Evolutionary conservation across 148 eudicot genomes (phyloP).

Genomic region (Rhododendron henanense): DNA sequence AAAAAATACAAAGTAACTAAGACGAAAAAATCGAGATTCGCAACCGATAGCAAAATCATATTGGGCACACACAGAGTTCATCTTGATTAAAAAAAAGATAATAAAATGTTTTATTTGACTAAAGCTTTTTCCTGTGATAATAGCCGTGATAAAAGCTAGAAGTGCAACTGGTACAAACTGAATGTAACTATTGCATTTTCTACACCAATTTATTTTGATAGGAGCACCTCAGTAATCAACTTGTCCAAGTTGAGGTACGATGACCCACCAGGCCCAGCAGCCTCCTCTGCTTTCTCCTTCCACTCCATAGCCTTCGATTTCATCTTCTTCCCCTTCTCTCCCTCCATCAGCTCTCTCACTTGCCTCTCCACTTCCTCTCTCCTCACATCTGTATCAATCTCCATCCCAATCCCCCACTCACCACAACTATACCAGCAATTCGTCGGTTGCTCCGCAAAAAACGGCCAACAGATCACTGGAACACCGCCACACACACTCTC

Average conservation of each 20-base stretch:
- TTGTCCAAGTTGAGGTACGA: not conserved
- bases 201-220: not conserved
- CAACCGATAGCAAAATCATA: too few relatives aligned
- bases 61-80: too few relatives aligned
- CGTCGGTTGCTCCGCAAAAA: not conserved
- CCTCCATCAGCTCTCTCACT: slow-evolving; percentile 56
- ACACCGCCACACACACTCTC: slow-evolving; percentile 27
- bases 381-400: slow-evolving; percentile 25
- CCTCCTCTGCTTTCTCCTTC: not conserved
- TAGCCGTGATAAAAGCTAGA: not conserved
- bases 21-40: too few relatives aligned
- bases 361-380: slow-evolving; percentile 42
- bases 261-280: not conserved
- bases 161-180: not conserved
- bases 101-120: not conserved
- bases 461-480: slow-evolving; percentile 38
- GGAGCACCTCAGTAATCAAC: not conserved
- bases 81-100: too few relatives aligned
- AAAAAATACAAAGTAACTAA: too few relatives aligned
- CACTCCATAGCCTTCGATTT: slow-evolving; percentile 4
- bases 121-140: not conserved
- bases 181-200: not conserved
- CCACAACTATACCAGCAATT: slow-evolving; percentile 23
- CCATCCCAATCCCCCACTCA: not conserved
- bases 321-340: slow-evolving; percentile 48